phyloP scores from a whole-genome alignment of 202 grass and related monocot species.

The Panicum virgatum region DNA sequence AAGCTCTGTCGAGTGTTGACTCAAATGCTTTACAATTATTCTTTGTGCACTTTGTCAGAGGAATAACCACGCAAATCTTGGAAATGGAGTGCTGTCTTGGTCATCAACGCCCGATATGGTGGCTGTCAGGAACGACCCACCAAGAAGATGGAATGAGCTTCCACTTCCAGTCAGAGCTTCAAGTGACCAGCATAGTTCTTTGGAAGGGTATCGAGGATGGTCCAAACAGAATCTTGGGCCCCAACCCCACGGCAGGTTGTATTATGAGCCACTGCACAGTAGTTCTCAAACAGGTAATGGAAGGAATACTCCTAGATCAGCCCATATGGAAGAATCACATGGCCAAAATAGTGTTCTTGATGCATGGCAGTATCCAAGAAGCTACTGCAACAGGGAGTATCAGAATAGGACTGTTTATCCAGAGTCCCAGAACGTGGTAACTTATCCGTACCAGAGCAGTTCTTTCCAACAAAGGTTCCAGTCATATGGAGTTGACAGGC shows the following conservation, averaged over 20 bases:
- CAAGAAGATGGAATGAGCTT: constrained; percentile 34
- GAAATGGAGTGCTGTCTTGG: constrained; percentile 27
- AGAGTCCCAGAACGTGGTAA: constrained; percentile 19
- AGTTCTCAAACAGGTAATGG: constrained; percentile 37
- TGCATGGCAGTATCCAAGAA: constrained; percentile 35
- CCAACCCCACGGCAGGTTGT: background rate
- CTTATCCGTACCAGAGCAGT: background rate
- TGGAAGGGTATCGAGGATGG: constrained; percentile 37
- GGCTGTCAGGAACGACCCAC: constrained; percentile 25
- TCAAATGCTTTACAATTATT: constrained; percentile 33
- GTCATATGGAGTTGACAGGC: constrained; percentile 33
- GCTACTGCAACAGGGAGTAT: constrained; percentile 17
- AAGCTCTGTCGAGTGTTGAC: background rate
- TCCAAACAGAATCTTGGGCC: constrained; percentile 10
- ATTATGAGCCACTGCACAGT: constrained; percentile 17
- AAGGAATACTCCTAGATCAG: constrained; percentile 38
- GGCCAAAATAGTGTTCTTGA: constrained; percentile 31
- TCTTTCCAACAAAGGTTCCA: constrained; percentile 21
- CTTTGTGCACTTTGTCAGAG: constrained; percentile 44
- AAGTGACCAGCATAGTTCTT: background rate
- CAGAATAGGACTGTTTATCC: constrained; percentile 26
- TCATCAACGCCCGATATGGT: constrained; percentile 3
- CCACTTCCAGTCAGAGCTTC: background rate
- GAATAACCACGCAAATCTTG: background rate
- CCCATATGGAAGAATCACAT: constrained; percentile 18